Evolutionary conservation across 2,329 filamentous ascomycete species (phyloP).

Genomic region (Parafenestella ontariensis): DNA sequence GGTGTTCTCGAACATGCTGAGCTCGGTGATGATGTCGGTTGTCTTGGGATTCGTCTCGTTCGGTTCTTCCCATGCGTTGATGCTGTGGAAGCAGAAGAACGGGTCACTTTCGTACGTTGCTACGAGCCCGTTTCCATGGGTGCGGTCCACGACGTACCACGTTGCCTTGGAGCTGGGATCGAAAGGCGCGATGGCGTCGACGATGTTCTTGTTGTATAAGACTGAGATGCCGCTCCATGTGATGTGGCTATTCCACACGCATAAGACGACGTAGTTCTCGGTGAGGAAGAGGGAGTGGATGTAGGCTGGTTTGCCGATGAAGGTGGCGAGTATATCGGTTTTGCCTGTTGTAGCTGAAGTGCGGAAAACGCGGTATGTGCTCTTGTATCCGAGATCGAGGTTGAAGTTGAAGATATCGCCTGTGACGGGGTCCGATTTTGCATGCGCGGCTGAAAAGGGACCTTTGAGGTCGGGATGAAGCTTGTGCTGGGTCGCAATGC

Average conservation of each 20-base stretch:
- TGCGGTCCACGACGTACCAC: conserved; percentile 80
- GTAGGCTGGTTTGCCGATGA: conserved; percentile 69
- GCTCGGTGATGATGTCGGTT: conserved; percentile 70
- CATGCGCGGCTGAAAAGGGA: conserved; percentile 72
- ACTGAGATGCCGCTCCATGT: conserved; percentile 65
- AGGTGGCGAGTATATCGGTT: conserved; percentile 74
- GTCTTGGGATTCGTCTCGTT: conserved; percentile 43
- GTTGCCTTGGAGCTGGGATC: conserved; percentile 62
- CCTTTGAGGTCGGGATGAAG: conserved; percentile 75
- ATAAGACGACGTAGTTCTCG: conserved; percentile 73
- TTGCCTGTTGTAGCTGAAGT: conserved; percentile 68
- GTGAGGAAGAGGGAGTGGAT: conserved; percentile 85
- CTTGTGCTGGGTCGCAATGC: conserved; percentile 63
- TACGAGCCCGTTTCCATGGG: conserved; percentile 67
- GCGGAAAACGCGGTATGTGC: conserved; percentile 74
- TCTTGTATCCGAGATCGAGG: conserved; percentile 64
- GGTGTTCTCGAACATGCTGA: conserved; percentile 67
- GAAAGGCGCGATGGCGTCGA: conserved; percentile 72
- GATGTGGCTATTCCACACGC: conserved; percentile 72
- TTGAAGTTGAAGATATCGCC: conserved; percentile 86
- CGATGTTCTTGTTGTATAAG: conserved; percentile 69
- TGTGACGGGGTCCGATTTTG: conserved; percentile 72
- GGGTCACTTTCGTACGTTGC: conserved; percentile 71
- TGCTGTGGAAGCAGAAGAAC: conserved; percentile 79
- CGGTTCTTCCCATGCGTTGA: conserved; percentile 76